Conservation (phyloP, 495 filamentous ascomycete genomes). For the Cercophora samala region DNA sequence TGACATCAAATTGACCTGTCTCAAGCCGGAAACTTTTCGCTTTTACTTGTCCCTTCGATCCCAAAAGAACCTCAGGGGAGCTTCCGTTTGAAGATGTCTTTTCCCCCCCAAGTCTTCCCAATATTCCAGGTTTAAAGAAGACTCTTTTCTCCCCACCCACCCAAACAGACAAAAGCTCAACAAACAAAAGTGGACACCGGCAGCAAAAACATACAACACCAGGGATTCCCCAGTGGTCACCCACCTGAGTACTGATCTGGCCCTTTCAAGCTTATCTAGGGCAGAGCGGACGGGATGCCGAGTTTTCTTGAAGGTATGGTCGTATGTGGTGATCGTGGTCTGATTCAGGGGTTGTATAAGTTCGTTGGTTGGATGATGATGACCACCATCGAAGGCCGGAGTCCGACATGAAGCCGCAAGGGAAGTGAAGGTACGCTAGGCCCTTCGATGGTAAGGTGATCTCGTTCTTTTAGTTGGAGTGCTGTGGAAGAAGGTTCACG, state of each 20-base stretch:
- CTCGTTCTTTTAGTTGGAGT: not conserved
- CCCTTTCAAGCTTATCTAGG: not conserved
- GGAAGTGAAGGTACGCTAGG: not conserved
- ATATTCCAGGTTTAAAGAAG: too few relatives aligned
- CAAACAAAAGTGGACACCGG: not conserved
- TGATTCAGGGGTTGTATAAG: not conserved
- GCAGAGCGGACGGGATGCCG: conserved; percentile 12
- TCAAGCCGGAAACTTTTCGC: too few relatives aligned
- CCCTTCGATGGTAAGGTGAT: not conserved
- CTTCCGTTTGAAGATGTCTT: too few relatives aligned
- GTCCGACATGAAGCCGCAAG: too few relatives aligned
- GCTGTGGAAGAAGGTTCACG: not conserved
- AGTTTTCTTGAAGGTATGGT: not conserved
- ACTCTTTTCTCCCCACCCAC: too few relatives aligned
- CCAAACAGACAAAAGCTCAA: too few relatives aligned
- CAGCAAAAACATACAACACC: not conserved
- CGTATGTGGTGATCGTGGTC: not conserved
- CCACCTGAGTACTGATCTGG: not conserved
- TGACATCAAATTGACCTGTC: too few relatives aligned
- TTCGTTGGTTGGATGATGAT: too few relatives aligned
- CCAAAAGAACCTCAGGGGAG: too few relatives aligned
- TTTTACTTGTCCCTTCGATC: too few relatives aligned
- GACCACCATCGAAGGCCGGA: too few relatives aligned
- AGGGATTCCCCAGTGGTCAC: not conserved
- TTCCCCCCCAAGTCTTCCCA: too few relatives aligned